Evolutionary conservation across 1,139 yeast species (phyloP).

Genomic region (Suzukiozyma palmioleophila): DNA sequence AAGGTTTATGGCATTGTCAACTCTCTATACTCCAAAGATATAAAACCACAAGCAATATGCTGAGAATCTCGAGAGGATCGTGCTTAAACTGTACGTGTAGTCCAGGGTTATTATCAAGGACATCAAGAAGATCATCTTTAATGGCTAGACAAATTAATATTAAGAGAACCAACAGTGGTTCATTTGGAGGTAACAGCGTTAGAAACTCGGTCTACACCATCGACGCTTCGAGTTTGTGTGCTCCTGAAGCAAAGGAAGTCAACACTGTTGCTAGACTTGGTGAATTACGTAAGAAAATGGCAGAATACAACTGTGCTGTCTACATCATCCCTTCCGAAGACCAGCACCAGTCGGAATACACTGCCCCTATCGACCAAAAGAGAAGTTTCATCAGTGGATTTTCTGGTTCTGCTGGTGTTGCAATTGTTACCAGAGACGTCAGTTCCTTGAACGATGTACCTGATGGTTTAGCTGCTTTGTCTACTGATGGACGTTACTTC

Average conservation of each 20-base stretch:
- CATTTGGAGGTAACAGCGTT: slow-evolving; percentile 12
- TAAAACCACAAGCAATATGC: slow-evolving; percentile 9
- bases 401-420: slow-evolving; percentile 94
- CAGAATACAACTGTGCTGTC: slow-evolving; percentile 59
- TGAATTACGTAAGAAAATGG: slow-evolving; percentile 63
- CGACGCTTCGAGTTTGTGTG: slow-evolving; percentile 42
- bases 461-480: slow-evolving; percentile 71
- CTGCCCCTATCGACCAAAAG: slow-evolving; percentile 73
- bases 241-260: slow-evolving; percentile 43
- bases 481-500: slow-evolving; percentile 95
- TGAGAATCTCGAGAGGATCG: slow-evolving; percentile 39
- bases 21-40: not conserved
- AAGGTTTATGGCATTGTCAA: not conserved
- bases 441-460: slow-evolving; percentile 52
- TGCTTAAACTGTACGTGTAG: slow-evolving; percentile 80
- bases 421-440: slow-evolving; percentile 73
- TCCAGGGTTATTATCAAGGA: slow-evolving; percentile 71
- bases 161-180: slow-evolving; percentile 22
- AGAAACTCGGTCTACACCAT: slow-evolving; percentile 48
- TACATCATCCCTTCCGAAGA: slow-evolving; percentile 90
- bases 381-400: slow-evolving; percentile 85
- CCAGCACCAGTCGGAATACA: slow-evolving; percentile 91
- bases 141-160: slow-evolving; percentile 47
- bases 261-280: slow-evolving; percentile 60
- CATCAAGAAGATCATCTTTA: slow-evolving; percentile 49